Evolutionary conservation across 495 filamentous ascomycete genomes (phyloP), one percentile per base, ranked within the genome.

Genomic region (Physcia stellaris): DNA sequence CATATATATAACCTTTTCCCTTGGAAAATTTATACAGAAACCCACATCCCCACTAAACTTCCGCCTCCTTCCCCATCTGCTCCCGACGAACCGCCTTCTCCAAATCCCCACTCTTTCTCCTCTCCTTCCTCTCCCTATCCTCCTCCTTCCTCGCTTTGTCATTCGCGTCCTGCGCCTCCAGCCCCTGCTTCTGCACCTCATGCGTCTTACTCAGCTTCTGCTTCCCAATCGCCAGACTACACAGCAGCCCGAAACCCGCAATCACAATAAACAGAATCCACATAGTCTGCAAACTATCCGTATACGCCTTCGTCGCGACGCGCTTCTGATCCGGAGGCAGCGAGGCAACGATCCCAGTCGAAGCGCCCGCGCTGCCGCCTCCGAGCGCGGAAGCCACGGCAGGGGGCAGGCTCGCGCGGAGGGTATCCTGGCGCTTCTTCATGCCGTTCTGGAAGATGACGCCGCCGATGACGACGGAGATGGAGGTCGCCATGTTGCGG

Each of bases 201-300:
- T 80, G 76, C 16, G 67, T 57, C 49, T 68, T 70, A 51, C 63
- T 79, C 30, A 85, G 56, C 43, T 55, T 68, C 28, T 62, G 60
- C 17, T 66, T 69, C 0, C 60, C 58, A 16, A 85, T 63, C 12
- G 76, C 65, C 4, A 72, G 52, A 24, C 67, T 70, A 1, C 73
- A 39, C 3, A 75, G 17, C 13, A 83, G 51, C 0, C 71, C 78
- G 0, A 73, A 24, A 1, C 50, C 72, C 4, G 68, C 59, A 9
- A 80, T 57, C 3, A 55, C 65, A 0, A 70, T 66, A 35, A 77
- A 83, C 46, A 62, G 62, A 41, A 83, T 80, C 67, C 74, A 86
- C 72, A 84, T 80, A 24, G 66, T 71, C 34, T 58, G 64, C 39
- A 85, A 47, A 19, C 67, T 63, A 26, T 68, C 62, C 31, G 63